Evolutionary conservation across 1,284 basidiomycete species (phyloP).

Genomic region (Trichosporon inkin): DNA sequence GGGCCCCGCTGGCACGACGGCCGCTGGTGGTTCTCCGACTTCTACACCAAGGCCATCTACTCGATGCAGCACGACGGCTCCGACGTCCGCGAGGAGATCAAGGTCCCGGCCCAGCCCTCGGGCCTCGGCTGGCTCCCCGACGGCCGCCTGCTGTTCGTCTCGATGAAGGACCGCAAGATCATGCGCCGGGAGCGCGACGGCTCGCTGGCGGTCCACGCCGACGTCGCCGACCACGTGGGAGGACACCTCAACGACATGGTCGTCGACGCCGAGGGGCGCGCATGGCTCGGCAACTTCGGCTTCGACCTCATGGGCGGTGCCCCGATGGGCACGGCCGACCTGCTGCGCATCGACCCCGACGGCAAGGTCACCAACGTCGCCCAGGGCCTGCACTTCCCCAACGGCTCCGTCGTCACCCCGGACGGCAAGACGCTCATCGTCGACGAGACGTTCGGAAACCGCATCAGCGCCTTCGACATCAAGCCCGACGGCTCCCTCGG

Average conservation of each 20-base stretch:
- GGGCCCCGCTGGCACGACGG: slow-evolving; percentile 12
- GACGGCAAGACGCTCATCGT: slow-evolving; percentile 10
- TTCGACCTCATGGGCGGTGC: slow-evolving; percentile 13
- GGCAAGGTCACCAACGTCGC: slow-evolving; percentile 3
- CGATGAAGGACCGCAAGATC: slow-evolving; percentile 14
- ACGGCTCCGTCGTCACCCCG: slow-evolving; percentile 8
- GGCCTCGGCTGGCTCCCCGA: slow-evolving; percentile 16
- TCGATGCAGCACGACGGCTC: slow-evolving; percentile 10
- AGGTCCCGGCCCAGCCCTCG: slow-evolving; percentile 9
- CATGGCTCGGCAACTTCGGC: slow-evolving; percentile 13
- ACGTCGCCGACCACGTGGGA: not conserved
- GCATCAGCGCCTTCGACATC: slow-evolving; percentile 10
- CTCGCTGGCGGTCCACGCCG: not conserved
- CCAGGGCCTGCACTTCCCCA: slow-evolving; percentile 10
- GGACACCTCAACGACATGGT: slow-evolving; percentile 17
- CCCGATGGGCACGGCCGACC: not conserved
- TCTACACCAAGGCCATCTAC: slow-evolving; percentile 14
- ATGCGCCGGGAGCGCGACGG: slow-evolving; percentile 10
- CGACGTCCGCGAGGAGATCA: slow-evolving; percentile 9
- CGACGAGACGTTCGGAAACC: slow-evolving; percentile 14
- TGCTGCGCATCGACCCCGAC: slow-evolving; percentile 10
- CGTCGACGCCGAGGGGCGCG: slow-evolving; percentile 8
- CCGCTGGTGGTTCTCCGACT: slow-evolving; percentile 18
- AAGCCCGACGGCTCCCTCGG: not conserved
- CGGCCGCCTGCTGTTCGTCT: slow-evolving; percentile 10